These are phyloP conservation scores for Ramularia collo-cygni DNA, from an alignment of 2,329 filamentous ascomycete genomes.

Conservation along the genomic window DNA sequence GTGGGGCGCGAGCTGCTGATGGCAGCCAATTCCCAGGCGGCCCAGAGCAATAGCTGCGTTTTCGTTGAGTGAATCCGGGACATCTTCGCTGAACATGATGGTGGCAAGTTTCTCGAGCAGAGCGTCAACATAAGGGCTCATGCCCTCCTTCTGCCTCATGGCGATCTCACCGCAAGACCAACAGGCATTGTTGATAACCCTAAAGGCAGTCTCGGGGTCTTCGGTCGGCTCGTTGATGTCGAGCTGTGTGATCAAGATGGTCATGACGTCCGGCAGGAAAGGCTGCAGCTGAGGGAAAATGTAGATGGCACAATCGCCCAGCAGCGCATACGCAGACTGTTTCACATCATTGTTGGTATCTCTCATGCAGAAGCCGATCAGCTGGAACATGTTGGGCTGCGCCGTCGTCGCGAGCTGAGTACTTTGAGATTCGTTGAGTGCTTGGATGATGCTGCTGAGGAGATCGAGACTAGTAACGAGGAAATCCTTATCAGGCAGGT, in stretches of 20 bases:
- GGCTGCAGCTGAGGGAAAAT: conserved; percentile 75
- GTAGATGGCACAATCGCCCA: conserved; percentile 91
- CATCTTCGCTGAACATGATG: conserved; percentile 77
- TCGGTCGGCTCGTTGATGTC: conserved; percentile 64
- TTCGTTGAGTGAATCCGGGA: conserved; percentile 81
- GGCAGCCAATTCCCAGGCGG: conserved; percentile 72
- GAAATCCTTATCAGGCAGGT: conserved; percentile 92
- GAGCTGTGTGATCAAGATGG: conserved; percentile 78
- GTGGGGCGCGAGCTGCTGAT: conserved; percentile 68
- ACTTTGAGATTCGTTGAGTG: conserved; percentile 66
- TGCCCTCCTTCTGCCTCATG: conserved; percentile 63
- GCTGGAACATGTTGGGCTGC: conserved; percentile 79
- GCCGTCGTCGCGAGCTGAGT: conserved; percentile 68
- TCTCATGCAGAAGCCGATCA: conserved; percentile 86
- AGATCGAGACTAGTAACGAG: conserved; percentile 91
- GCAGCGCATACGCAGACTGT: conserved; percentile 88
- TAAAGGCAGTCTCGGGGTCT: conserved; percentile 78
- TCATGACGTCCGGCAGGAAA: conserved; percentile 66
- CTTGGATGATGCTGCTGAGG: conserved; percentile 87
- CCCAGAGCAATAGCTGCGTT: conserved; percentile 93
- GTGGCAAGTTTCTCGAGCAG: conserved; percentile 70
- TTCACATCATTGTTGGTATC: conserved; percentile 86
- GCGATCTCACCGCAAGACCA: conserved; percentile 94
- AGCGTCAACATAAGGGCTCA: conserved; percentile 70
- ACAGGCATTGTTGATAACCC: conserved; percentile 95